Conservation (phyloP, 495 filamentous ascomycete species). For the Tuber umbilicatum region DNA sequence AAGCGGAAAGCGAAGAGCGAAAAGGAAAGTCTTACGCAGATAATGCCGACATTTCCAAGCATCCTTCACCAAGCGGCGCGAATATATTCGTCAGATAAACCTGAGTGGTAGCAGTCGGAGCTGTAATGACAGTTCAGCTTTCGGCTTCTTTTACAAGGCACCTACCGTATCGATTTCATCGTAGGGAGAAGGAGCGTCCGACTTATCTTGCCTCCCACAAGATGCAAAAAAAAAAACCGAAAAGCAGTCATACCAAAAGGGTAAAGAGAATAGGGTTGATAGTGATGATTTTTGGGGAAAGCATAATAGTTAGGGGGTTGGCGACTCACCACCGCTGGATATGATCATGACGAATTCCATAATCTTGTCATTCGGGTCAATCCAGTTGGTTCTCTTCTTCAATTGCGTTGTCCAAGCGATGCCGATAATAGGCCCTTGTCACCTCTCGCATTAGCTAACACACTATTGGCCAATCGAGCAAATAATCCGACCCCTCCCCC, state of each 20-base stretch:
- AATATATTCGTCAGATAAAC: slow-evolving; percentile 41
- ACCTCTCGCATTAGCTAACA: neutral
- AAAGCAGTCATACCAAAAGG: neutral
- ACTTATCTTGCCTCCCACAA: neutral
- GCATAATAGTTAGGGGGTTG: neutral
- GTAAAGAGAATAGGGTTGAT: neutral
- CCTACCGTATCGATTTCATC: neutral
- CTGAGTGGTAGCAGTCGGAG: slow-evolving; percentile 38
- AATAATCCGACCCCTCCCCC: neutral
- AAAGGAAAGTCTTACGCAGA: slow-evolving; percentile 32
- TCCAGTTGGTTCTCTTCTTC: slow-evolving; percentile 22
- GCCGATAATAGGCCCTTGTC: slow-evolving; percentile 39
- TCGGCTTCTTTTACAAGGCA: slow-evolving; percentile 1
- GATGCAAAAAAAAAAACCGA: neutral
- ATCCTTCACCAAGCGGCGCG: slow-evolving; percentile 35
- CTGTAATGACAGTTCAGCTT: slow-evolving; percentile 16
- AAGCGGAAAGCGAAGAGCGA: neutral
- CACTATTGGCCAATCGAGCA: neutral
- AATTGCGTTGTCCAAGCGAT: slow-evolving; percentile 36
- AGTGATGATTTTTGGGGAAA: neutral
- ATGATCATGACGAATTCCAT: slow-evolving; percentile 37
- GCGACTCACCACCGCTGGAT: slow-evolving; percentile 34
- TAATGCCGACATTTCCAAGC: slow-evolving; percentile 39
- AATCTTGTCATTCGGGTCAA: slow-evolving; percentile 34
- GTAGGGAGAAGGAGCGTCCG: neutral